These are phyloP conservation scores for Odontarrhena argentea DNA, from an alignment of 345 rosid genomes.

Conservation along the genomic window DNA sequence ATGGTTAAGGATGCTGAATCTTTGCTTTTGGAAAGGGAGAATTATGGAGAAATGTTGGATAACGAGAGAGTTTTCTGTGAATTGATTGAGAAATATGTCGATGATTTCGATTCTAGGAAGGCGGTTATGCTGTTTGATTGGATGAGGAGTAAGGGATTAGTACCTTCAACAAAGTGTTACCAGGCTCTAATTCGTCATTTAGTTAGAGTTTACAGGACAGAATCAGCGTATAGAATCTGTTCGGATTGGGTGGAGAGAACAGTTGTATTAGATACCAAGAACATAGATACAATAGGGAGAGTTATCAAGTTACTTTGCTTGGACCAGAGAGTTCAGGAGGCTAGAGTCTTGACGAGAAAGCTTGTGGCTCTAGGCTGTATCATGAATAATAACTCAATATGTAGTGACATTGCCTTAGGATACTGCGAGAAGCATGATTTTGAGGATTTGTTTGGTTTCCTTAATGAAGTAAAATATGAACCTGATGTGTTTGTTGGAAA, in stretches of 20 bases:
- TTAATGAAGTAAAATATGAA: conserved; percentile 46
- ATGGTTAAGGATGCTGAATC: conserved; percentile 65
- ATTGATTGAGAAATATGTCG: conserved; percentile 55
- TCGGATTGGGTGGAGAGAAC: conserved; percentile 54
- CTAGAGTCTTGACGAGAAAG: conserved; percentile 63
- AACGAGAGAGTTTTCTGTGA: conserved; percentile 45
- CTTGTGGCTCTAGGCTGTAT: conserved; percentile 49
- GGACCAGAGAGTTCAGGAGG: conserved; percentile 64
- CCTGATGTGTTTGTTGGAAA: conserved; percentile 59
- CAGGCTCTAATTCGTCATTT: conserved; percentile 49
- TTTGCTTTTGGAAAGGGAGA: conserved; percentile 55
- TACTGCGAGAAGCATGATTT: conserved; percentile 76
- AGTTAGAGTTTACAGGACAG: conserved; percentile 50
- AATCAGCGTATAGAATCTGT: conserved; percentile 54
- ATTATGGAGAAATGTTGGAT: conserved; percentile 47
- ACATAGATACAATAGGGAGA: conserved; percentile 44
- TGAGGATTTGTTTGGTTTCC: conserved; percentile 64
- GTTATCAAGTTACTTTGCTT: conserved; percentile 61
- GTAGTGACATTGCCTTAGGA: conserved; percentile 57
- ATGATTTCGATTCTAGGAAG: conserved; percentile 52
- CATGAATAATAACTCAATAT: conserved; percentile 42
- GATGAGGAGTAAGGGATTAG: conserved; percentile 51
- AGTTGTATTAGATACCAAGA: conserved; percentile 31
- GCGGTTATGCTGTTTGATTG: conserved; percentile 56
- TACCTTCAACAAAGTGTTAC: conserved; percentile 51